Conservation (phyloP, 306 rosid species). For the Medicago arabica region DNA sequence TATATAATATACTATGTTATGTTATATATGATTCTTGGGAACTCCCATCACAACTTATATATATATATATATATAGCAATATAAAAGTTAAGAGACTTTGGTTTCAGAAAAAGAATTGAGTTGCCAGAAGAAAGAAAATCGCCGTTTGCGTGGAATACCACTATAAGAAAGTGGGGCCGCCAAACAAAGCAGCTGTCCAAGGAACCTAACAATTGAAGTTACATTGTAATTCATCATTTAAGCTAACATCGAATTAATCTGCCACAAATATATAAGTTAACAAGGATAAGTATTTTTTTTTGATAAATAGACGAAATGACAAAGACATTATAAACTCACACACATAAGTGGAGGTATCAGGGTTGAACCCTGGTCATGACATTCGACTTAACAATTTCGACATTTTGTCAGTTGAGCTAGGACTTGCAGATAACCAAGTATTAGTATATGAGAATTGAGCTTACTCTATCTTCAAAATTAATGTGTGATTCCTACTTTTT, state of each 20-base stretch:
- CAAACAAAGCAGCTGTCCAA: slow-evolving; percentile 28
- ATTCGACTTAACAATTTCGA: too few species aligned
- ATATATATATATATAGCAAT: background rate
- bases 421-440: too few species aligned
- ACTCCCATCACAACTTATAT: background rate
- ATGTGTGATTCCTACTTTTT: too few species aligned
- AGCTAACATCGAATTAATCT: slow-evolving; percentile 39
- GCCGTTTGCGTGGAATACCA: slow-evolving; percentile 50
- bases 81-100: background rate
- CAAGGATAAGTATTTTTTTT: too few species aligned
- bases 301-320: too few species aligned
- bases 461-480: too few species aligned
- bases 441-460: too few species aligned
- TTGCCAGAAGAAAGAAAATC: slow-evolving; percentile 30
- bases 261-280: slow-evolving; percentile 26
- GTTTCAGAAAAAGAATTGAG: slow-evolving; percentile 38
- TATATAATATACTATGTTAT: background rate
- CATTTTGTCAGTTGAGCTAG: too few species aligned
- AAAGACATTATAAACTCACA: too few species aligned
- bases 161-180: slow-evolving; percentile 46
- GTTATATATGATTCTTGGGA: background rate
- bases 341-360: too few species aligned
- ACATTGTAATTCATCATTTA: slow-evolving; percentile 19
- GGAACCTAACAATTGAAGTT: slow-evolving; percentile 39
- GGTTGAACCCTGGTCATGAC: too few species aligned